Evolutionary conservation across 441 rosid species (phyloP), one percentile per base, ranked within the genome.

Genomic region (Erodium texanum): DNA sequence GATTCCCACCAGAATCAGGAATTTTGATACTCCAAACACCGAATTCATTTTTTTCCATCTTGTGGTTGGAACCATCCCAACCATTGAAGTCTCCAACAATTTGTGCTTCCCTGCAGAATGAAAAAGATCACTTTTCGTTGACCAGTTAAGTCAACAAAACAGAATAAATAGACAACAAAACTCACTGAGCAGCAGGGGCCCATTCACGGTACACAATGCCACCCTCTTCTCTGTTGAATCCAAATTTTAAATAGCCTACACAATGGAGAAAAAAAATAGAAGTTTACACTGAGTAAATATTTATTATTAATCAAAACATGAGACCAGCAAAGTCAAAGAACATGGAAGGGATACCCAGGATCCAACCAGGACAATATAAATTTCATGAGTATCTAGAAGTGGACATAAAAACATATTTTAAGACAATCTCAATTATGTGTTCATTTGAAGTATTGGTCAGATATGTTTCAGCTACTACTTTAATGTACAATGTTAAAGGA

Each of bases 171-270:
- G n/a, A 41, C 11, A 34, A 23, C 36, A 54, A 65, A 65, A 78
- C 93, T 77, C 77, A 89, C 96, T 76, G 81, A 59, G 96, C 96
- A 72, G 96, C 88, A 72, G 96, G 96, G 50, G 96, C 96, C 96
- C 93, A 89, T 77, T 89, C 93, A 14, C 82, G 85, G 75, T 86
- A 89, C 78, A 85, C 83, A 80, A 87, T 82, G 73, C 81, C 71
- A 61, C 70, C 89, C 10, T 79, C 87, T 82, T 87, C 88, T 71
- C 84, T 82, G 76, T 82, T 86, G 65, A 89, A 81, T 75, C 96
- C 96, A 76, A 87, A 87, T 79, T 77, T 82, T 69, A 84, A 71
- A 76, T 87, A 87, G 76, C 96, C 96, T 89, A 78, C 65, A 68
- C 66, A 52, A 71, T 20, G 66, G 52, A 65, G 67, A 62, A 73